Conservation (phyloP, 2,329 filamentous ascomycete species). For the Annulohypoxylon truncatum region DNA sequence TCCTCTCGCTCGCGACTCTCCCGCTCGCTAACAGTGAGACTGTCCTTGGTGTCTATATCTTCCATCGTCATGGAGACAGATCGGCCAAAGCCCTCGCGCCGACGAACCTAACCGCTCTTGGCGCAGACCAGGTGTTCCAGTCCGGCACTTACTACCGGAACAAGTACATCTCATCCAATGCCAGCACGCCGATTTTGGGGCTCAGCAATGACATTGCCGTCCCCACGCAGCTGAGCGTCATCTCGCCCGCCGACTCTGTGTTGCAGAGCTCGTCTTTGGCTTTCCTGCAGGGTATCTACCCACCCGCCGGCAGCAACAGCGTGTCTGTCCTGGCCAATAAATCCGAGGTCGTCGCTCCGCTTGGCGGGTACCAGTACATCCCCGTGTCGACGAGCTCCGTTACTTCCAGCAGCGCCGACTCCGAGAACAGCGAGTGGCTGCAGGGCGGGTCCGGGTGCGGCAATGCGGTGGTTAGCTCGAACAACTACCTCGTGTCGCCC, state of each 20-base stretch:
- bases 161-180: slow-evolving; percentile 75
- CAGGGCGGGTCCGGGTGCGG: slow-evolving; percentile 68
- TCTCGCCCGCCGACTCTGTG: slow-evolving; percentile 79
- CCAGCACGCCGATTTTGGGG: slow-evolving; percentile 70
- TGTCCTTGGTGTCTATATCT: slow-evolving; percentile 85
- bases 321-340: slow-evolving; percentile 78
- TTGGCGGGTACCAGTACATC: slow-evolving; percentile 87
- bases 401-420: slow-evolving; percentile 65
- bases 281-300: slow-evolving; percentile 89
- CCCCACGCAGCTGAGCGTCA: slow-evolving; percentile 76
- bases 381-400: slow-evolving; percentile 72
- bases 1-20: slow-evolving; percentile 56
- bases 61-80: slow-evolving; percentile 90
- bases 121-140: slow-evolving; percentile 78
- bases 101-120: slow-evolving; percentile 80
- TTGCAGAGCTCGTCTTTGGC: slow-evolving; percentile 82
- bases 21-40: slow-evolving; percentile 67
- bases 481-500: slow-evolving; percentile 62
- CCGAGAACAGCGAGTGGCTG: slow-evolving; percentile 68
- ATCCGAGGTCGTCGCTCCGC: slow-evolving; percentile 71
- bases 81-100: slow-evolving; percentile 80
- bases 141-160: slow-evolving; percentile 80
- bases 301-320: slow-evolving; percentile 70
- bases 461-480: slow-evolving; percentile 65
- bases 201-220: slow-evolving; percentile 75